Evolutionary conservation across 2,329 filamentous ascomycete species (phyloP), one percentile per base, ranked within the genome.

Genomic region (Xylariaceae sp.): DNA sequence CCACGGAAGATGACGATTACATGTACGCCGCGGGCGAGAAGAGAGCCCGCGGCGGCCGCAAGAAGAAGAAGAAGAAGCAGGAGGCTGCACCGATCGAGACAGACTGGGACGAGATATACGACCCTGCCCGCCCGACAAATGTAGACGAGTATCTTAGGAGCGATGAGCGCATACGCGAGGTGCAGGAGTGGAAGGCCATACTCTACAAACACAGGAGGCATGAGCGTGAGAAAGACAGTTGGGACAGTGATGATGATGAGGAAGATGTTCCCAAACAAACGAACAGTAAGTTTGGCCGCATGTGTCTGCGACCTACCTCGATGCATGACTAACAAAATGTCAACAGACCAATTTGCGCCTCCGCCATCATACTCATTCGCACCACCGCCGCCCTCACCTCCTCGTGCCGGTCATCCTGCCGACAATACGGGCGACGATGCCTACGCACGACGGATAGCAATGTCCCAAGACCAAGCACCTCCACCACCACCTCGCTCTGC

Each of bases 51-150:
- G 89, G 89, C 48, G 87, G 89, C 39, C 83, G 89, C 52, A 87
- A 85, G 70, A 90, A 87, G 69, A 86, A 85, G 65, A 85, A 87
- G 69, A 88, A 88, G 75, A 86, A 85, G 67, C 80, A 80, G 56
- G 74, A 81, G 6, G 74, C 75, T 42, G 68, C 77, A 30, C 68
- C 71, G 5, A 71, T 77, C 45, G 78, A 82, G 65, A 83, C 80
- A n/a, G 85, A 95, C 64, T 96, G 90, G 90, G 87, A 95, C 66
- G 90, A 95, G 65, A 81, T 94, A 19, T 96, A 96, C 66, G 91
- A 96, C 62, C 89, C 90, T 1, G 76, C 86, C 11, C 75, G 87
- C 36, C 90, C 91, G 9, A 95, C 89, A 38, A 90, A 85, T 58
- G 87, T 92, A 44, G 87, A 91, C 48, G 87, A 92, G 62, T 96